Percentiles rank a stretch among this genome's conserved stretches.
These are phyloP conservation scores for Yarrowia sp. DNA, from an alignment of 805 yeast genomes.

Conservation along the genomic window DNA sequence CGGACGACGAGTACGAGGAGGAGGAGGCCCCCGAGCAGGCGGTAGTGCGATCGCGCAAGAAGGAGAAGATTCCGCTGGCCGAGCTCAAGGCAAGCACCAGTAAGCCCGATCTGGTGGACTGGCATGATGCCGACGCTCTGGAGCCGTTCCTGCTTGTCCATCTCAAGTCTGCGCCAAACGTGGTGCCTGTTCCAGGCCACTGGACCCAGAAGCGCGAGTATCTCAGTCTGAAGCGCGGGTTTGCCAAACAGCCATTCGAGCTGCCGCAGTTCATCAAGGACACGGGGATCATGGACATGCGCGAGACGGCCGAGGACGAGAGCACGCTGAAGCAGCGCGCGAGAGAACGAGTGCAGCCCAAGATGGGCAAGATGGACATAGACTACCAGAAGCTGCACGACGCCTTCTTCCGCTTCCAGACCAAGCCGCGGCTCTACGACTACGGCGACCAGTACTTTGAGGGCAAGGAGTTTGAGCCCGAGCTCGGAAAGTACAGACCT, in stretches of 20 bases:
- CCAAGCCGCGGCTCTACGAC: conserved; percentile 64
- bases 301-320: conserved; percentile 56
- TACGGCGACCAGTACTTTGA: conserved; percentile 82
- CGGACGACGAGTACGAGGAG: conserved; percentile 26
- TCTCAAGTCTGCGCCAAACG: conserved; percentile 63
- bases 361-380: conserved; percentile 78
- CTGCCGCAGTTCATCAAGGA: conserved; percentile 74
- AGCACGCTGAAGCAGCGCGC: conserved; percentile 65
- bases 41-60: conserved; percentile 48
- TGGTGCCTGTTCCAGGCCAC: conserved; percentile 74
- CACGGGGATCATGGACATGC: conserved; percentile 86
- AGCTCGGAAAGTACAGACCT: conserved; percentile 51
- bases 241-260: conserved; percentile 68
- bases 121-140: conserved; percentile 82
- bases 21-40: conserved; percentile 39
- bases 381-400: conserved; percentile 79
- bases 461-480: conserved; percentile 60
- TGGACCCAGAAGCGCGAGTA: conserved; percentile 83
- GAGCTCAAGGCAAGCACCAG: conserved; percentile 58
- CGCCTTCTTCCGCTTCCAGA: conserved; percentile 81
- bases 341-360: conserved; percentile 85
- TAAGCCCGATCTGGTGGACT: conserved; percentile 74
- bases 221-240: conserved; percentile 60
- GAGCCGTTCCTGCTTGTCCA: conserved; percentile 68
- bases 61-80: conserved; percentile 62